Evolutionary conservation across 139 green algal genomes (phyloP).

Genomic region (Astrephomene gubernaculifera): DNA sequence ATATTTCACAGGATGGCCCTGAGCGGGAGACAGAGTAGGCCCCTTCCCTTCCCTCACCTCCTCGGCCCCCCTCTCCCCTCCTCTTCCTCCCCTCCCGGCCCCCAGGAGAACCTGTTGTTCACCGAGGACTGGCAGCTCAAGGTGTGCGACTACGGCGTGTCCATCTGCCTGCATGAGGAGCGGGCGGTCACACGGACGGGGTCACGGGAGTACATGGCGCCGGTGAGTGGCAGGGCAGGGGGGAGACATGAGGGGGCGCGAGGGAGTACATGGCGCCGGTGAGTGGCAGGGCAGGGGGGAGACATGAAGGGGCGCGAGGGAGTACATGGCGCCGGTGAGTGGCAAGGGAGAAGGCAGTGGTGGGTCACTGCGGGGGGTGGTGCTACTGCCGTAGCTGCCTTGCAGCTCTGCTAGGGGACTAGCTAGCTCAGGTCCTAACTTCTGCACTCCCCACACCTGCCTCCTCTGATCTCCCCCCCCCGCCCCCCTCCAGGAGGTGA

Average conservation of each 20-base stretch:
- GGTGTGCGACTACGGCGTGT: slow-evolving; percentile 55
- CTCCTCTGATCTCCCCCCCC: slow-evolving; percentile 33
- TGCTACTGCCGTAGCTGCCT: background rate
- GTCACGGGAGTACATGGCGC: slow-evolving; percentile 60
- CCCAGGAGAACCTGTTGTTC: slow-evolving; percentile 15
- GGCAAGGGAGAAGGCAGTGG: background rate
- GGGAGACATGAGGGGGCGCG: background rate
- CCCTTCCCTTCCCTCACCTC: too few relatives aligned
- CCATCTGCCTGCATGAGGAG: slow-evolving; percentile 58
- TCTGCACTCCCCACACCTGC: background rate
- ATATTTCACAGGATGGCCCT: background rate
- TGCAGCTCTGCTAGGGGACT: background rate
- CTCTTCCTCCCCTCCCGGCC: background rate
- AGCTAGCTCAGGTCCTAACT: background rate
- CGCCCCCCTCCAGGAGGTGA: slow-evolving; percentile 37
- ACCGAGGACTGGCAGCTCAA: background rate
- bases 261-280: background rate
- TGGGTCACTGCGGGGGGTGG: background rate
- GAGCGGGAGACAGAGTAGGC: background rate
- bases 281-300: background rate
- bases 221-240: background rate
- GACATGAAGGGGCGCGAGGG: background rate
- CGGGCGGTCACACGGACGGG: slow-evolving; percentile 61
- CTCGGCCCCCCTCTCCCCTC: background rate
- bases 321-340: background rate